Evolutionary conservation across 2,329 filamentous ascomycete species (phyloP).

Genomic region (Apiospora phragmitis): DNA sequence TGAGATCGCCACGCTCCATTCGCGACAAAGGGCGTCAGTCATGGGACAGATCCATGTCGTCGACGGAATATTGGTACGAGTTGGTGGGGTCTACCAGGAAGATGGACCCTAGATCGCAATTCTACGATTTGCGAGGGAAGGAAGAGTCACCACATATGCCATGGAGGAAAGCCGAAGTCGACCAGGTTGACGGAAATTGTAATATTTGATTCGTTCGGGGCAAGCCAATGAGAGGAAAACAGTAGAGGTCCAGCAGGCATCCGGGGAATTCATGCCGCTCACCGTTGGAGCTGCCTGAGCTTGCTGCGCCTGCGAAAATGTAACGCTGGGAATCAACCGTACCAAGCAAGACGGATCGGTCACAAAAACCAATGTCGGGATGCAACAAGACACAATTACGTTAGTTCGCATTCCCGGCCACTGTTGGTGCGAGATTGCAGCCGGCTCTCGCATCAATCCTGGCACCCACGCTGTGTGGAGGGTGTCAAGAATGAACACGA

Average conservation of each 20-base stretch:
- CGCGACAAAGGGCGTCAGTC: not conserved
- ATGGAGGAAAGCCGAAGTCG: not conserved
- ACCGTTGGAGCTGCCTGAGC: not conserved
- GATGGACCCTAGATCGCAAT: not conserved
- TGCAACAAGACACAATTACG: not conserved
- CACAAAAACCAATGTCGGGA: not conserved
- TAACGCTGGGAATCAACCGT: not conserved
- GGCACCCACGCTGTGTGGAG: not conserved
- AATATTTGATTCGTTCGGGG: not conserved
- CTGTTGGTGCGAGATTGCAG: not conserved
- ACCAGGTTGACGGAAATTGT: conserved; percentile 6
- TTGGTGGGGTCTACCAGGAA: not conserved
- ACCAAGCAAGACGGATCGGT: not conserved
- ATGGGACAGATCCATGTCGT: not conserved
- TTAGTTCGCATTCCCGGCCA: not conserved
- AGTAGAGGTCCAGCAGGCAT: not conserved
- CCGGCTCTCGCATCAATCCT: not conserved
- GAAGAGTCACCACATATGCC: not conserved
- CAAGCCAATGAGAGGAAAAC: not conserved
- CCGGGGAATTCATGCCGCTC: not conserved
- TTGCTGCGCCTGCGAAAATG: not conserved
- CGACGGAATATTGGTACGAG: not conserved
- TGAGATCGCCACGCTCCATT: not conserved
- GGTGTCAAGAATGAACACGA: not conserved
- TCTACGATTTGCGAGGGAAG: not conserved